phyloP scores from a whole-genome alignment of 768 basidiomycete species.

The Trametes sanguinea region DNA sequence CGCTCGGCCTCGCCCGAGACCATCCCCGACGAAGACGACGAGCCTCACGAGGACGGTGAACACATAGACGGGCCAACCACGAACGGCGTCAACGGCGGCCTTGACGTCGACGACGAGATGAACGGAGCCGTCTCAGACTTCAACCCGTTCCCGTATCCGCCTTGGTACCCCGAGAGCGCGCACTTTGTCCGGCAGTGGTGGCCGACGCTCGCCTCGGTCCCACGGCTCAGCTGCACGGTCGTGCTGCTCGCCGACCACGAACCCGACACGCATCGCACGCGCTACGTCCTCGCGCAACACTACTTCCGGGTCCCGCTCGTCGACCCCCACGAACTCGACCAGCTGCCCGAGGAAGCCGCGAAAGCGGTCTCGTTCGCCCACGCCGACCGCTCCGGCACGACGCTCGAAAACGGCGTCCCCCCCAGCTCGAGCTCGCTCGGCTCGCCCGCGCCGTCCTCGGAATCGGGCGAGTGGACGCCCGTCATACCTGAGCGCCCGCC shows the following conservation, averaged over 20 bases:
- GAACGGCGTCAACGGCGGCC: not conserved
- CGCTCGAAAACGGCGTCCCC: not conserved
- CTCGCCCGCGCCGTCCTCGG: not conserved
- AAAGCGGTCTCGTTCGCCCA: slow-evolving; percentile 9
- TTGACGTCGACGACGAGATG: not conserved
- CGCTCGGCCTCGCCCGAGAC: slow-evolving; percentile 5
- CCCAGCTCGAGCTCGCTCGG: slow-evolving; percentile 4
- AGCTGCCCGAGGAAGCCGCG: slow-evolving; percentile 2
- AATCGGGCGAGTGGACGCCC: slow-evolving; percentile 6
- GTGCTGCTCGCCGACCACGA: slow-evolving; percentile 67
- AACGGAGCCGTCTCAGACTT: slow-evolving; percentile 27
- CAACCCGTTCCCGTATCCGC: slow-evolving; percentile 67
- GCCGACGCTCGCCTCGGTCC: slow-evolving; percentile 65
- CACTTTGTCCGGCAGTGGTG: slow-evolving; percentile 85
- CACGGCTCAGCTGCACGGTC: slow-evolving; percentile 71
- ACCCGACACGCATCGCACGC: slow-evolving; percentile 55
- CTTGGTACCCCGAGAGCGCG: slow-evolving; percentile 72
- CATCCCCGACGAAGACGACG: not conserved
- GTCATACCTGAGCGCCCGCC: not conserved
- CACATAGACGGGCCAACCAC: not conserved
- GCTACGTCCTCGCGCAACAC: slow-evolving; percentile 72
- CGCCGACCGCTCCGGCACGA: not conserved
- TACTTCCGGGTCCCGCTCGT: slow-evolving; percentile 70
- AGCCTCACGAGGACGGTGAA: not conserved
- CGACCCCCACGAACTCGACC: slow-evolving; percentile 19